Base-by-base conservation (phyloP, 768 basidiomycete genomes). In the Basidioascus undulatus region DNA sequence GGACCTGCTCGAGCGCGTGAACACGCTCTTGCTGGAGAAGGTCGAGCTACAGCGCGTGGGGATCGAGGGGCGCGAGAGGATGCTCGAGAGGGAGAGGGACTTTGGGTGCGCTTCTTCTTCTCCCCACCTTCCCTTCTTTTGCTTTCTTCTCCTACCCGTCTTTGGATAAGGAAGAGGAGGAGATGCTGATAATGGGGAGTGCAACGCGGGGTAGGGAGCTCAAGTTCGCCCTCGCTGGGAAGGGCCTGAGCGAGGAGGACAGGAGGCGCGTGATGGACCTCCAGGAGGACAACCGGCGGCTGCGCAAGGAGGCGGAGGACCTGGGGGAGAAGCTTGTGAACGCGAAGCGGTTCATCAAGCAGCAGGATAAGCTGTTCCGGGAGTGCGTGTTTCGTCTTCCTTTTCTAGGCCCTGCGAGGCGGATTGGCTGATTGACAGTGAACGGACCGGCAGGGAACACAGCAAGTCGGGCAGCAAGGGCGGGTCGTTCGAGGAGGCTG, bases 311-410 rank as follows among this genome's bases (percentile, higher is more conserved):
- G 36, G 57, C 51, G 2, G 21, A 23, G 2, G 30, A 43, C 12
- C 33, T 45, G 16, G 21, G 48, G 25, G 49, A 81, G 46, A 83
- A 84, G 55, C 63, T 94, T 32, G 55, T 62, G 45, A 84, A 83
- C 55, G 82, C 83, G 5, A 74, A 72, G 50, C 51, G 87, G 80
- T 86, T 89, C 58, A 83, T 94, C 62, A 83, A 82, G 55, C 67
- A 73, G 25, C 86, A 89, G 56, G 84, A 92, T 59, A 78, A 77
- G 47, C 63, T 83, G 23, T 76, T 86, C 60, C 77, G 76, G 49
- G 78, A 82, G 52, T 27, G 16, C 24, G 35, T 35, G 13, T 35
- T 41, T 47, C 33, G 11, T 5, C 18, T 28, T 6, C 21, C n/a
- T 8, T 2, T 38, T 24, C 20, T 9, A 18, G 19, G 28, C 18